phyloP scores from a whole-genome alignment of 2,329 filamentous ascomycete species.

The Drechslera avenae region DNA sequence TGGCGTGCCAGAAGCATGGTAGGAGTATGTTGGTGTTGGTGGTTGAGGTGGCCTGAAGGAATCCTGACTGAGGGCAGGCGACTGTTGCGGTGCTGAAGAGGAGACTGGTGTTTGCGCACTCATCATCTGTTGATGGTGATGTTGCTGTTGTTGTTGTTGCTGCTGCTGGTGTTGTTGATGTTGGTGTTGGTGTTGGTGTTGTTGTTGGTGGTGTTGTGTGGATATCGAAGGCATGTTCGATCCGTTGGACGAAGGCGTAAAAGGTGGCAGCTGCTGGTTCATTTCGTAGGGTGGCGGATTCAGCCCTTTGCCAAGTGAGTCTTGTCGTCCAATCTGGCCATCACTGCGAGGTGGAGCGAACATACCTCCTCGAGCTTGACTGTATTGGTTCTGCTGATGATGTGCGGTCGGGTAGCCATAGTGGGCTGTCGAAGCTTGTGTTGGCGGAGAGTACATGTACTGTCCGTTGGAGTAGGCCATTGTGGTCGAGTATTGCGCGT shows the following conservation, averaged over 20 bases:
- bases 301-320: conserved; percentile 68
- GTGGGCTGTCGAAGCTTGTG: conserved; percentile 61
- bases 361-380: conserved; percentile 49
- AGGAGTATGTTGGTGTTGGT: conserved; percentile 68
- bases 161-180: conserved; percentile 13
- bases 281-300: conserved; percentile 71
- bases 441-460: conserved; percentile 65
- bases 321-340: conserved; percentile 58
- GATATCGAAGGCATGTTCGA: conserved; percentile 53
- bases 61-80: conserved; percentile 65
- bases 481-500: conserved; percentile 60
- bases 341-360: conserved; percentile 62
- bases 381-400: conserved; percentile 42
- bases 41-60: conserved; percentile 63
- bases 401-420: conserved; percentile 56
- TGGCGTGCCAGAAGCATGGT: conserved; percentile 59
- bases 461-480: conserved; percentile 64
- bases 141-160: conserved; percentile 45
- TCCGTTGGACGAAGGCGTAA: conserved; percentile 61
- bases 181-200: conserved; percentile 24
- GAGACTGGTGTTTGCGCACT: conserved; percentile 49
- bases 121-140: conserved; percentile 54
- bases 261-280: conserved; percentile 64
- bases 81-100: conserved; percentile 48
- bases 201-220: conserved; percentile 48